Percentiles rank a stretch among this genome's conserved stretches.
Conservation (phyloP, 2,329 filamentous ascomycete genomes). For the Helotiales sp. region DNA sequence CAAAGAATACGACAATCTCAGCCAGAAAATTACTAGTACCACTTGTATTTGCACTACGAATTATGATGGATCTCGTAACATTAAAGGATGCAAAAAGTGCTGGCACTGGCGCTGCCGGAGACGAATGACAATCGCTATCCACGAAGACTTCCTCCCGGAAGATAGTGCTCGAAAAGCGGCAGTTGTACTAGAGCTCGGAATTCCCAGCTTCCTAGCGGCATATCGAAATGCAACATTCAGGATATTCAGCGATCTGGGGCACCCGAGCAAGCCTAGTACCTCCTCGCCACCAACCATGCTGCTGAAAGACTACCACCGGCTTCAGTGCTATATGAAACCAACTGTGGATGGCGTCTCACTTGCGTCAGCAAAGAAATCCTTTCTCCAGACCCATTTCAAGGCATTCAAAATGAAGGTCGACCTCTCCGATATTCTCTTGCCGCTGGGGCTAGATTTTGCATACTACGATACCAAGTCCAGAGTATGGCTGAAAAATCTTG, state of each 20-base stretch:
- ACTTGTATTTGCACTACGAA: conserved; percentile 43
- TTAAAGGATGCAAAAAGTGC: conserved; percentile 51
- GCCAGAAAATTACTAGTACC: conserved; percentile 41
- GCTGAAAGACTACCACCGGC: conserved; percentile 33
- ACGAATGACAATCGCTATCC: conserved; percentile 50
- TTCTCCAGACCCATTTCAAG: conserved; percentile 43
- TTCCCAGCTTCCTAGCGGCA: conserved; percentile 49
- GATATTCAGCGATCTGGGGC: conserved; percentile 48
- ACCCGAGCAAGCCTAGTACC: conserved; percentile 32
- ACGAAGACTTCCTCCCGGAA: conserved; percentile 45
- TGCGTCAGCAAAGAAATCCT: conserved; percentile 42
- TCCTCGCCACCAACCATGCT: conserved; percentile 27
- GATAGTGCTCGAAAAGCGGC: conserved; percentile 45
- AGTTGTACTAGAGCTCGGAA: conserved; percentile 56
- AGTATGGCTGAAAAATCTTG: conserved; percentile 41
- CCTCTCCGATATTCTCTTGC: conserved; percentile 35
- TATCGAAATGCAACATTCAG: conserved; percentile 50
- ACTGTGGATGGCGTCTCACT: conserved; percentile 28
- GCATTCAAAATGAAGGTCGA: conserved; percentile 38
- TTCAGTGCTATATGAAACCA: conserved; percentile 27
- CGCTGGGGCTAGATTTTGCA: conserved; percentile 38
- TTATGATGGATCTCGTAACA: conserved; percentile 41
- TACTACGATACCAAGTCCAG: conserved; percentile 39
- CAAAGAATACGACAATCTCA: conserved; percentile 46
- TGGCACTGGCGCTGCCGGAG: conserved; percentile 44